Evolutionary conservation across 2,329 filamentous ascomycete genomes (phyloP).

Genomic region (Calonectria crousiana): DNA sequence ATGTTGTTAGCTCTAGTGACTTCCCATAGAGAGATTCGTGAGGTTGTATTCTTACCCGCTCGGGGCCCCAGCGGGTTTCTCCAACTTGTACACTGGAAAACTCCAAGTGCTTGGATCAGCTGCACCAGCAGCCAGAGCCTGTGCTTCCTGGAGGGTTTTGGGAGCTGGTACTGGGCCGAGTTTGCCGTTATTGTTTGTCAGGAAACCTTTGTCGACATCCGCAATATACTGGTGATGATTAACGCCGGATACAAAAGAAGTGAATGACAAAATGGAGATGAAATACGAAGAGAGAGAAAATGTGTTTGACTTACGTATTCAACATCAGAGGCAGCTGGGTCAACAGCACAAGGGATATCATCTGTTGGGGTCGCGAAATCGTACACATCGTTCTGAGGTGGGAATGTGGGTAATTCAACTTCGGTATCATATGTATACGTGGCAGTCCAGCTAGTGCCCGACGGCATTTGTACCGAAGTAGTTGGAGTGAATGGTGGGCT

Average conservation of each 20-base stretch:
- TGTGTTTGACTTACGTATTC: neutral
- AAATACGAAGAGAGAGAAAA: neutral
- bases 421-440: neutral
- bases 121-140: neutral
- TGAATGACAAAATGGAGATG: neutral
- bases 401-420: neutral
- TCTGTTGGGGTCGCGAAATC: neutral
- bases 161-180: neutral
- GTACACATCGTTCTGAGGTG: neutral
- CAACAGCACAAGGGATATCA: neutral
- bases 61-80: neutral
- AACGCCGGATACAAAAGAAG: neutral
- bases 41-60: neutral
- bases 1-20: neutral
- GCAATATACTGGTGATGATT: neutral
- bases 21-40: neutral
- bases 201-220: neutral
- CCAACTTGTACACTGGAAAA: neutral
- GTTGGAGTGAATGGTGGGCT: neutral
- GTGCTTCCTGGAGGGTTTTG: neutral
- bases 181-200: neutral
- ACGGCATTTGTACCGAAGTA: neutral
- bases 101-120: neutral
- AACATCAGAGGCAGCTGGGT: neutral
- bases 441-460: neutral